Evolutionary conservation across 1,139 yeast genomes (phyloP).

Genomic region (Magnusiomyces tetraspermus): DNA sequence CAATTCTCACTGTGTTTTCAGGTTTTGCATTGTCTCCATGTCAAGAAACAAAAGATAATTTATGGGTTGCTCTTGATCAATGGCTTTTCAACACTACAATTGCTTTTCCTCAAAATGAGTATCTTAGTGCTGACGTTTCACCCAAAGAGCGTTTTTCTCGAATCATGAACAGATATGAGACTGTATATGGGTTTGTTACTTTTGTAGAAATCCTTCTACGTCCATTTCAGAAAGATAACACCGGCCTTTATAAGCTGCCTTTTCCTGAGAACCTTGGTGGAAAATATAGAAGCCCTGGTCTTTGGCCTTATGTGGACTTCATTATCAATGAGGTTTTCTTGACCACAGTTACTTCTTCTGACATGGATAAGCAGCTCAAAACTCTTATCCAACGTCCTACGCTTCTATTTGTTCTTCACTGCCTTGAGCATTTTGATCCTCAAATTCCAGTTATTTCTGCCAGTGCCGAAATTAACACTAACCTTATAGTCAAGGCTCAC

Average conservation of each 20-base stretch:
- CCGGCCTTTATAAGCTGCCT: slow-evolving; percentile 33
- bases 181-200: slow-evolving; percentile 52
- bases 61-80: slow-evolving; percentile 68
- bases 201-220: slow-evolving; percentile 39
- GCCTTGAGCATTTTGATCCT: slow-evolving; percentile 57
- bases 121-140: slow-evolving; percentile 21
- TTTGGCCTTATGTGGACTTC: slow-evolving; percentile 76
- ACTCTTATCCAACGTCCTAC: slow-evolving; percentile 45
- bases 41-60: slow-evolving; percentile 37
- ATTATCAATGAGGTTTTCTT: slow-evolving; percentile 57
- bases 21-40: slow-evolving; percentile 39
- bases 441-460: slow-evolving; percentile 39
- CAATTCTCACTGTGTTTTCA: slow-evolving; percentile 45
- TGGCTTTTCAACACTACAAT: slow-evolving; percentile 48
- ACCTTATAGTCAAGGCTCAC: slow-evolving; percentile 39
- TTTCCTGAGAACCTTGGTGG: slow-evolving; percentile 61
- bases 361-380: slow-evolving; percentile 32
- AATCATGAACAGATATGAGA: slow-evolving; percentile 26
- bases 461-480: slow-evolving; percentile 43
- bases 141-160: slow-evolving; percentile 26
- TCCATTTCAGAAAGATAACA: slow-evolving; percentile 22
- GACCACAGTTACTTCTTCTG: slow-evolving; percentile 30
- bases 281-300: slow-evolving; percentile 53
- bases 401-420: slow-evolving; percentile 42
- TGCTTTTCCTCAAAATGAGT: slow-evolving; percentile 24